Conservation (phyloP, 1,284 basidiomycete species). For the Dichomitus squalens region DNA sequence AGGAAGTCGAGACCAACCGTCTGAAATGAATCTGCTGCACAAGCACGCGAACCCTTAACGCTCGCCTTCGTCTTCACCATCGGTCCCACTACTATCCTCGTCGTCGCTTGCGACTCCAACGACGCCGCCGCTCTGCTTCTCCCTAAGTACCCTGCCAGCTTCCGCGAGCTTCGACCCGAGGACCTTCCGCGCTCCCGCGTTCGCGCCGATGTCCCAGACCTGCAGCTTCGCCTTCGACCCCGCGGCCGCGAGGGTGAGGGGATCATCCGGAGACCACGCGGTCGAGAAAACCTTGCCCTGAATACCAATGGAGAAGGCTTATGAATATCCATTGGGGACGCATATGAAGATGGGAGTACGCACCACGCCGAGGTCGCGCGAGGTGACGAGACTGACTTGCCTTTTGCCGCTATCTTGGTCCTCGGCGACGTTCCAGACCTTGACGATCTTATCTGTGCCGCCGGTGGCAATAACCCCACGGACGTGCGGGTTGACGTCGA, state of each 20-base stretch:
- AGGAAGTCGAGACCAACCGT: neutral
- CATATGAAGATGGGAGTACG: slow-evolving; percentile 43
- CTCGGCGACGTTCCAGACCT: slow-evolving; percentile 90
- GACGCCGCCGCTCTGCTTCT: slow-evolving; percentile 69
- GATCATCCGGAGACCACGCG: slow-evolving; percentile 91
- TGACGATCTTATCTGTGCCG: slow-evolving; percentile 92
- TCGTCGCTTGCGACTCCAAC: slow-evolving; percentile 71
- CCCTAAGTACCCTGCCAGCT: slow-evolving; percentile 67
- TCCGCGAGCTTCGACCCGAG: slow-evolving; percentile 75
- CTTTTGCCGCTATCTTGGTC: slow-evolving; percentile 67
- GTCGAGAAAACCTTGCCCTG: slow-evolving; percentile 96
- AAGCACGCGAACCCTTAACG: slow-evolving; percentile 11
- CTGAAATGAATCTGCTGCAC: neutral
- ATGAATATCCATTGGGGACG: neutral
- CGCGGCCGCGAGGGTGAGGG: slow-evolving; percentile 91
- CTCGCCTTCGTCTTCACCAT: slow-evolving; percentile 24
- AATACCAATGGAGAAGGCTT: neutral
- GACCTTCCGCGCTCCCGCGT: slow-evolving; percentile 76
- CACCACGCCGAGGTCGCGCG: slow-evolving; percentile 92
- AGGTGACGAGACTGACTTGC: slow-evolving; percentile 86
- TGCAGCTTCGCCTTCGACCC: slow-evolving; percentile 93
- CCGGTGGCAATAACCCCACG: slow-evolving; percentile 92
- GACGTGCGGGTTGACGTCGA: slow-evolving; percentile 92
- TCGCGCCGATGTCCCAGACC: slow-evolving; percentile 91
- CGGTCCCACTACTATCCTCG: slow-evolving; percentile 63